Evolutionary conservation across 192 early-diverging fungal species (phyloP).

Genomic region (Obelidium mucronatum): DNA sequence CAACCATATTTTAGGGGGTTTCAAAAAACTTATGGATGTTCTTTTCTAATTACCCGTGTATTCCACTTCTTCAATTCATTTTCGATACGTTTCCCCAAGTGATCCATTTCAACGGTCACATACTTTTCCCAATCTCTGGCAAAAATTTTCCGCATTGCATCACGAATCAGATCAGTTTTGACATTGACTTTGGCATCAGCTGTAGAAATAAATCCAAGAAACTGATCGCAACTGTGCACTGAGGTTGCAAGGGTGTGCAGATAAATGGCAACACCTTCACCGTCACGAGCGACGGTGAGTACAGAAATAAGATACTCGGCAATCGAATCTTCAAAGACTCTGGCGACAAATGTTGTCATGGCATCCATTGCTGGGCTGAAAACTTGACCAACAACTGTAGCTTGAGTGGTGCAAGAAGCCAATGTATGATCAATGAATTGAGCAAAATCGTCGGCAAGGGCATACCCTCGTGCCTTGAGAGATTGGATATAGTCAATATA

Average conservation of each 20-base stretch:
- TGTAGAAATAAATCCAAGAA: conserved; percentile 57
- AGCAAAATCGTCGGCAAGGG: conserved; percentile 70
- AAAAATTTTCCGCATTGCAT: conserved; percentile 65
- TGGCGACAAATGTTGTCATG: conserved; percentile 73
- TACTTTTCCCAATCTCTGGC: conserved; percentile 73
- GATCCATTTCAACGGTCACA: conserved; percentile 69
- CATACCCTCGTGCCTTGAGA: conserved; percentile 48
- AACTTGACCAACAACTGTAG: conserved; percentile 66
- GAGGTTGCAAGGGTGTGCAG: conserved; percentile 71
- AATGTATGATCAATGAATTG: conserved; percentile 71
- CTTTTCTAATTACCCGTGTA: conserved; percentile 53
- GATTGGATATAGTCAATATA: neutral
- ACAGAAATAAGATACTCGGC: conserved; percentile 76
- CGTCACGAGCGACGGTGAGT: conserved; percentile 64
- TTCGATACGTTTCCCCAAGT: conserved; percentile 64
- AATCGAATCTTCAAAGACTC: conserved; percentile 84
- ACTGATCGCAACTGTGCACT: conserved; percentile 66
- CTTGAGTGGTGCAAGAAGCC: conserved; percentile 64
- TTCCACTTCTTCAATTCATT: conserved; percentile 74
- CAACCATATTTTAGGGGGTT: too few species aligned
- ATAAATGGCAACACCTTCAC: conserved; percentile 66
- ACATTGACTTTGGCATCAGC: conserved; percentile 48
- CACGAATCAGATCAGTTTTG: conserved; percentile 57
- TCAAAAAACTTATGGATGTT: too few species aligned
- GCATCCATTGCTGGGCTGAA: conserved; percentile 76